phyloP scores from a whole-genome alignment of 768 basidiomycete genomes.

The Collybiopsis confluens region DNA sequence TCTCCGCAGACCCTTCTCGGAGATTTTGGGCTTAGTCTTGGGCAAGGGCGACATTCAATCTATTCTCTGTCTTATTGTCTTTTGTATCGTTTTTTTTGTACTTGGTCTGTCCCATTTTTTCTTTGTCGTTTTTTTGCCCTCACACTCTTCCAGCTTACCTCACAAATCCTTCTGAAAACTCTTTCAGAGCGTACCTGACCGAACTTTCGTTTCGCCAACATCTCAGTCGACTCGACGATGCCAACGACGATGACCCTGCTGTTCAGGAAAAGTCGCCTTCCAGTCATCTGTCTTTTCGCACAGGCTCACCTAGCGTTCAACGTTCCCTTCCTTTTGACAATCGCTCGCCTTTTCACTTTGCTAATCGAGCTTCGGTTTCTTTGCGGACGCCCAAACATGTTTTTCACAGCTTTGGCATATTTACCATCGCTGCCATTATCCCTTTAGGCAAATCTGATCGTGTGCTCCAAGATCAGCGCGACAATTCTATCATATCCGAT shows the following conservation, averaged over 20 bases:
- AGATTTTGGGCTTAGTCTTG: conserved; percentile 45
- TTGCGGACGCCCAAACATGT: conserved; percentile 88
- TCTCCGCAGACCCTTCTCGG: conserved; percentile 48
- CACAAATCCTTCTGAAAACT: conserved; percentile 90
- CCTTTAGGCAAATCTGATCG: conserved; percentile 41
- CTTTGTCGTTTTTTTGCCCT: conserved; percentile 8
- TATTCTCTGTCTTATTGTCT: conserved; percentile 65
- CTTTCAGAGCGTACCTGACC: conserved; percentile 94
- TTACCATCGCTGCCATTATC: conserved; percentile 78
- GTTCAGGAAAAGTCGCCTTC: conserved; percentile 22
- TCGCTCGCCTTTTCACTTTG: conserved; percentile 71
- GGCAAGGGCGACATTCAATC: conserved; percentile 65
- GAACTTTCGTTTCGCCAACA: conserved; percentile 96
- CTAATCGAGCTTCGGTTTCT: conserved; percentile 88
- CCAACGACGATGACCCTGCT: conserved; percentile 48
- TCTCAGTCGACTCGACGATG: conserved; percentile 78
- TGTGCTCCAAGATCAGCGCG: conserved; percentile 26
- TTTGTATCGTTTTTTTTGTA: conserved; percentile 63
- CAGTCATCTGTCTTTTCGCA: conserved; percentile 20
- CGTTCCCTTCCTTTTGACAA: conserved; percentile 29
- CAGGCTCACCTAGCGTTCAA: conserved; percentile 22
- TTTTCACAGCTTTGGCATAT: conserved; percentile 82
- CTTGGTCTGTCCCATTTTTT: conserved; percentile 51
- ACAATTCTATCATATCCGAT: conserved; percentile 58
- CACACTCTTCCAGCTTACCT: conserved; percentile 66